Evolutionary conservation across 2,329 filamentous ascomycete species (phyloP), one percentile per base, ranked within the genome.

Genomic region (Malbranchea cinnamomea): DNA sequence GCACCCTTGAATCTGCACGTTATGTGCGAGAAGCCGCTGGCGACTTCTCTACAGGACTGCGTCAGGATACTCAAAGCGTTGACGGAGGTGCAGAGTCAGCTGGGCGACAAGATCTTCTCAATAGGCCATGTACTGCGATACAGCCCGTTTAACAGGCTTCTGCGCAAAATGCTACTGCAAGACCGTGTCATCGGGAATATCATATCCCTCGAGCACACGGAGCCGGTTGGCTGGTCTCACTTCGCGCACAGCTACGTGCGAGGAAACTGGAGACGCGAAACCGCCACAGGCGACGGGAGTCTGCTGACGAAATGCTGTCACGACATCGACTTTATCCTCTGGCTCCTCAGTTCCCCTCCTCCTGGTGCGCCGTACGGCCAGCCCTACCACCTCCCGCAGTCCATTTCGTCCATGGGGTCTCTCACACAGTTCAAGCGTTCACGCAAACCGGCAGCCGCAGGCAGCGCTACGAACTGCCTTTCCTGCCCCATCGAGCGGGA

Each of bases 141-240:
- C 54, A 91, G 78, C 44, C 85, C 85, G 6, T 85, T 94, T 53
- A 95, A 95, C 49, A 78, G 83, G 53, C 59, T 87, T 33, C 64
- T 98, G 16, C 73, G 84, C 28, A 74, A 78, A 47, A 59, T 95
- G 10, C 63, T 95, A 4, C 65, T 84, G 1, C 67, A 78, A 39
- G 72, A 91, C 30, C 66, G 67, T 8, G 70, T 75, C 8, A 77
- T 98, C 46, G 89, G 89, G 5, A 79, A 94, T 32, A 63, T 94
- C 17, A 61, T 91, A 30, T 87, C 79, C 22, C 66, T 93, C 22
- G 80, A 91, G 39, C 89, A 95, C 54, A 89, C 82, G 0, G 89
- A 95, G 52, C 89, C 89, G 0, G 77, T 98, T 0, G 89, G 89
- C 1, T 92, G 79, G 75, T 95, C 84, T 82, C 89, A 95, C 52